phyloP scores from a whole-genome alignment of 1,284 basidiomycete species.

The Fomes fomentarius region DNA sequence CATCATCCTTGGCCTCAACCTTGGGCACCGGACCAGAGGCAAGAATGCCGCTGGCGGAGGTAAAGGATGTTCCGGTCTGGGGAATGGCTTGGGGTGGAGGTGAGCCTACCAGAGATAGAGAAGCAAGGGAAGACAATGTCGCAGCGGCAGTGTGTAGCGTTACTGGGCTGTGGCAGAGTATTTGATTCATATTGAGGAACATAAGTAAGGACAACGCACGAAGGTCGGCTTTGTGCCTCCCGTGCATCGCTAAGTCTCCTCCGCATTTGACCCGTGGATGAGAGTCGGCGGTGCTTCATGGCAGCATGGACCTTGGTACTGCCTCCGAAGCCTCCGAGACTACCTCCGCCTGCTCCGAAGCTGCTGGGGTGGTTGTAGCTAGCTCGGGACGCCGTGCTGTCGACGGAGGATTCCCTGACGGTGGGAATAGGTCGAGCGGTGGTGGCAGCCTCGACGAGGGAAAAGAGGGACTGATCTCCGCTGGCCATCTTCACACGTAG shows the following conservation, averaged over 20 bases:
- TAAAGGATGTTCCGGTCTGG: constrained; percentile 30
- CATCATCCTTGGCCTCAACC: constrained; percentile 29
- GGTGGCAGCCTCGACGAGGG: constrained; percentile 64
- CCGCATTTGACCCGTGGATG: constrained; percentile 67
- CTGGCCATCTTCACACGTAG: constrained; percentile 17
- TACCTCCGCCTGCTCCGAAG: constrained; percentile 21
- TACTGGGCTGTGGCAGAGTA: constrained; percentile 40
- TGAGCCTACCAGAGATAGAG: constrained; percentile 57
- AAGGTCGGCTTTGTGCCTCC: constrained; percentile 70
- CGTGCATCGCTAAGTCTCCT: constrained; percentile 75
- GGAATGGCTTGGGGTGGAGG: constrained; percentile 34
- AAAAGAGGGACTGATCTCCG: constrained; percentile 55
- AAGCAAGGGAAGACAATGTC: constrained; percentile 49
- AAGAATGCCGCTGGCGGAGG: constrained; percentile 28
- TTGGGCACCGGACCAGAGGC: constrained; percentile 25
- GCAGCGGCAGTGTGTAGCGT: constrained; percentile 46
- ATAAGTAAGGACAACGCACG: constrained; percentile 58
- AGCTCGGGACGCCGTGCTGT: constrained; percentile 29
- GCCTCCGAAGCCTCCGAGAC: constrained; percentile 22
- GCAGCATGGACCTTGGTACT: constrained; percentile 34
- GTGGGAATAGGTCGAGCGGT: constrained; percentile 51
- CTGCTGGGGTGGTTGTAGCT: constrained; percentile 38
- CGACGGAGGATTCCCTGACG: constrained; percentile 29
- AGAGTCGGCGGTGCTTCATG: constrained; percentile 62
- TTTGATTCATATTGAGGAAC: constrained; percentile 11